Conservation (phyloP, 805 yeast species). For the Lachancea nothofagi region DNA sequence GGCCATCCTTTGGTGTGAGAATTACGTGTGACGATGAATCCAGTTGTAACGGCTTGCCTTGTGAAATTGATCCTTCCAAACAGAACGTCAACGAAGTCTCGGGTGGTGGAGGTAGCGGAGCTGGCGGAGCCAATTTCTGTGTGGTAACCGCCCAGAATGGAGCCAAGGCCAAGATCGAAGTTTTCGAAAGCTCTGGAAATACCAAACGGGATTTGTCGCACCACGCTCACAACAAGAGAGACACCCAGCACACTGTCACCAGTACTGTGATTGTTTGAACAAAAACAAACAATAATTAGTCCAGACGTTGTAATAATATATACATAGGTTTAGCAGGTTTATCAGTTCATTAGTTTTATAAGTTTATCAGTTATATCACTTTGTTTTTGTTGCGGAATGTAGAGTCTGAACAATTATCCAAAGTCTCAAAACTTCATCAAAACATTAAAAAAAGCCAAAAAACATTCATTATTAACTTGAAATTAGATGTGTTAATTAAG, state of each 20-base stretch:
- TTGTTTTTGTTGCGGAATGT: no score
- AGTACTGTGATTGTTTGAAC: constrained; percentile 10
- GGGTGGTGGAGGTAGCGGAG: constrained; percentile 41
- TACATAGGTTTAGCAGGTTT: constrained; percentile 1
- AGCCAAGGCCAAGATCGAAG: constrained; percentile 65
- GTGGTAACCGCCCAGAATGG: constrained; percentile 68
- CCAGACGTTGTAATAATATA: constrained; percentile 3
- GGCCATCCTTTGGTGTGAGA: constrained; percentile 66
- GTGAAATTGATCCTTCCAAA: constrained; percentile 72
- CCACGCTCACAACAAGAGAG: constrained; percentile 5
- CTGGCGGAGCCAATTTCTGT: constrained; percentile 75
- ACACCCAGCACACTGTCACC: constrained; percentile 4
- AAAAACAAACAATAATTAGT: no score
- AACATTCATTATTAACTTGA: no score
- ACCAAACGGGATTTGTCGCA: constrained; percentile 12
- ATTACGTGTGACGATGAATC: constrained; percentile 66
- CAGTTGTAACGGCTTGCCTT: constrained; percentile 70
- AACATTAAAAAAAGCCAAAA: no score
- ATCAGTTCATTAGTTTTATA: neutral
- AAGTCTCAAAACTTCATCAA: no score
- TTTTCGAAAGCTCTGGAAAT: constrained; percentile 40
- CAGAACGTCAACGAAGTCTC: constrained; percentile 52
- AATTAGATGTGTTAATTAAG: no score
- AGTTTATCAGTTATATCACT: neutral
- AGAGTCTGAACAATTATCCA: no score